Evolutionary conservation across 164 flowering plant species (phyloP).

Genomic region (Aristolochia contorta): DNA sequence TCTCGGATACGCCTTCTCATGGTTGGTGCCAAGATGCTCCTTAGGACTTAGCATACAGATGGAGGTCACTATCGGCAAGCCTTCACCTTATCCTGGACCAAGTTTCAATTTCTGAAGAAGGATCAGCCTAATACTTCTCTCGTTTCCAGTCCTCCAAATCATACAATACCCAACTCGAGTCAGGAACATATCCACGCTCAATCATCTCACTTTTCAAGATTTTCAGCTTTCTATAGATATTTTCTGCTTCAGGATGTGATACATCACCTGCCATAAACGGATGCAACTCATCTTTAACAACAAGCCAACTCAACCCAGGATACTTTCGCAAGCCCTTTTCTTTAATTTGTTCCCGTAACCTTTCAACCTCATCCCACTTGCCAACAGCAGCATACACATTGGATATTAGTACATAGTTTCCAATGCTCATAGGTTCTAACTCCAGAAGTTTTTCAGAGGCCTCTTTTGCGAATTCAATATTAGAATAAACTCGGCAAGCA

Average conservation of each 20-base stretch:
- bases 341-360: slow-evolving; percentile 23
- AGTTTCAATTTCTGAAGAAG: too few relatives aligned
- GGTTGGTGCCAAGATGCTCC: too few relatives aligned
- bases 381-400: slow-evolving; percentile 49
- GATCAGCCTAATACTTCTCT: too few relatives aligned
- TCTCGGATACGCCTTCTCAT: too few relatives aligned
- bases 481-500: slow-evolving; percentile 30
- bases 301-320: slow-evolving; percentile 57
- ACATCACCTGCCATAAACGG: slow-evolving; percentile 61
- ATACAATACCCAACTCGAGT: slow-evolving; percentile 48
- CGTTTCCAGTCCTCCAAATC: slow-evolving; percentile 43
- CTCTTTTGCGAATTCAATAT: slow-evolving; percentile 24
- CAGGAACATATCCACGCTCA: slow-evolving; percentile 58
- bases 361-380: slow-evolving; percentile 39
- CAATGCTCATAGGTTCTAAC: slow-evolving; percentile 41
- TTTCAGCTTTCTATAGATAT: slow-evolving; percentile 34
- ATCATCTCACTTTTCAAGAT: slow-evolving; percentile 43
- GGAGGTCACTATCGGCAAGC: too few relatives aligned
- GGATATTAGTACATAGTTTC: slow-evolving; percentile 41
- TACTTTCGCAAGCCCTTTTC: slow-evolving; percentile 34
- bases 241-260: slow-evolving; percentile 48
- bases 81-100: too few relatives aligned
- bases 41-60: too few relatives aligned
- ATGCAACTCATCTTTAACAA: slow-evolving; percentile 46
- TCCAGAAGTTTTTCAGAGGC: slow-evolving; percentile 34